phyloP scores from a whole-genome alignment of 2,329 filamentous ascomycete genomes.

The Colletotrichum graminicola region DNA sequence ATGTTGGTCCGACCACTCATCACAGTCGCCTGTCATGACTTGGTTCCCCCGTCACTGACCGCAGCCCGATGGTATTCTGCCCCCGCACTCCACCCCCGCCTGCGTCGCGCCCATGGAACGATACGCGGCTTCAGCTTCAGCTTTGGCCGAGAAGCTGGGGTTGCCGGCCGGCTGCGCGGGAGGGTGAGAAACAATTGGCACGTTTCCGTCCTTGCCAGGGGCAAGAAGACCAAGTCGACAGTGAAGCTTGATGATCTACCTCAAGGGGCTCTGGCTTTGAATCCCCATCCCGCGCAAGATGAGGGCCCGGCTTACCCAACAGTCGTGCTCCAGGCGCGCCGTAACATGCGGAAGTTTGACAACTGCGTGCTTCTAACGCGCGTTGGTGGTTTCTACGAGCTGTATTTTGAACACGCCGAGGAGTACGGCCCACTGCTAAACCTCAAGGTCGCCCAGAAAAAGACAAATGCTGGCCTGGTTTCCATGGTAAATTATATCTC shows the following conservation, averaged over 20 bases:
- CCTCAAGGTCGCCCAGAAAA: conserved; percentile 83
- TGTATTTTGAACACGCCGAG: conserved; percentile 97
- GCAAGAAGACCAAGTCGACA: conserved; percentile 67
- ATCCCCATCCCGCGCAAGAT: conserved; percentile 57
- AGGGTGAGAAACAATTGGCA: conserved; percentile 11
- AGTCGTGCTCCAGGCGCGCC: conserved; percentile 87
- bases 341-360: conserved; percentile 90
- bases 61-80: conserved; percentile 14
- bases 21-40: conserved; percentile 37
- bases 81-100: conserved; percentile 30
- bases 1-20: conserved; percentile 41
- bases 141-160: conserved; percentile 14
- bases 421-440: conserved; percentile 88
- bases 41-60: conserved; percentile 20
- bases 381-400: conserved; percentile 96
- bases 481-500: conserved; percentile 76
- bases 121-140: conserved; percentile 11
- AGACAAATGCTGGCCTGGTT: conserved; percentile 81
- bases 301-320: conserved; percentile 77
- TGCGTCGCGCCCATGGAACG: conserved; percentile 23
- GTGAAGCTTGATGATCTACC: conserved; percentile 69
- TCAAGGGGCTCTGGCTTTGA: conserved; percentile 61
- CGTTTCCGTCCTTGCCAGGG: conserved; percentile 49
- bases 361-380: conserved; percentile 93
- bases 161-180: conserved; percentile 1